These are phyloP conservation scores for Mucor circinelloides DNA, from an alignment of 371 early-diverging fungal species.

Conservation along the genomic window DNA sequence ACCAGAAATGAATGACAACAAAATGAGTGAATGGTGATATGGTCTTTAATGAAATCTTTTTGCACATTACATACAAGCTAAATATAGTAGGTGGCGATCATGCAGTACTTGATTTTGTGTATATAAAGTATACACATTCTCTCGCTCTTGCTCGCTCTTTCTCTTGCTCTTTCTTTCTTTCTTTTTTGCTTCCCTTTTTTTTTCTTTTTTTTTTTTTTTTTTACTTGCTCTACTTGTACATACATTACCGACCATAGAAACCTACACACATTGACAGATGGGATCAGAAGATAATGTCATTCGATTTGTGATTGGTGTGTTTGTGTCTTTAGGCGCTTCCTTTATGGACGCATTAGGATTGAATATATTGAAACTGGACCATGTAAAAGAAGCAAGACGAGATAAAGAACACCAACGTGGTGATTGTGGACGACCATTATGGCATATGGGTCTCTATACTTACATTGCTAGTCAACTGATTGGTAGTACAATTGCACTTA, in stretches of 20 bases:
- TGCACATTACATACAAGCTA: not conserved
- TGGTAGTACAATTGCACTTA: constrained; percentile 70
- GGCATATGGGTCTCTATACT: constrained; percentile 71
- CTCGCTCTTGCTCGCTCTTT: not conserved
- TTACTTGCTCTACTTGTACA: constrained; percentile 2
- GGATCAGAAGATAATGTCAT: constrained; percentile 44
- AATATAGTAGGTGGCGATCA: not conserved
- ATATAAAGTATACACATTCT: not conserved
- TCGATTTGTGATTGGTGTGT: constrained; percentile 65
- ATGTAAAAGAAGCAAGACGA: constrained; percentile 59
- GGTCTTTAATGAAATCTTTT: not conserved
- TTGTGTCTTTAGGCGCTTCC: constrained; percentile 64
- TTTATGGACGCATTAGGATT: constrained; percentile 74
- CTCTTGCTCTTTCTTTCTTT: not conserved
- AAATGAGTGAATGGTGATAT: not conserved
- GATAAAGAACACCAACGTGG: constrained; percentile 50
- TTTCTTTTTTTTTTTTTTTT: constrained; percentile 27
- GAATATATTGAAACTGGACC: constrained; percentile 70
- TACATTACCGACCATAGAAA: not conserved
- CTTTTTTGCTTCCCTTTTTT: constrained; percentile 9
- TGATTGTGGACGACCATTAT: constrained; percentile 68
- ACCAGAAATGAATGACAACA: not conserved
- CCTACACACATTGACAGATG: constrained; percentile 13
- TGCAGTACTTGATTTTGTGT: not conserved
- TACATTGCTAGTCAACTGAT: constrained; percentile 67